Percentiles rank a stretch among this genome's conserved stretches.
These are phyloP conservation scores for Xanthoparmelia taractica DNA, from an alignment of 495 filamentous ascomycete genomes.

Conservation along the genomic window DNA sequence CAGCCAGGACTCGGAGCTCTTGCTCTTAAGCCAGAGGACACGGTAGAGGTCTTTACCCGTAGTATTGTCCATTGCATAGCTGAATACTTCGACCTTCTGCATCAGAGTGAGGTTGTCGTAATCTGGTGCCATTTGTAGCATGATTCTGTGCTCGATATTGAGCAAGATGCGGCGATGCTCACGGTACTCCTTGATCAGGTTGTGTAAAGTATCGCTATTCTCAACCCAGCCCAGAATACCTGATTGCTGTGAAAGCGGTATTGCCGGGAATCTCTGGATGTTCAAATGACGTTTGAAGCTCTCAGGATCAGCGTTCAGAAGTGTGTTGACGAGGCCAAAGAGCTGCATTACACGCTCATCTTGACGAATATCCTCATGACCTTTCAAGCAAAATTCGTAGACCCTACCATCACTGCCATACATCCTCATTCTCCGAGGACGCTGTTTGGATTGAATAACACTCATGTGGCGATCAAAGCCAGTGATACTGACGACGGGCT, in stretches of 20 bases:
- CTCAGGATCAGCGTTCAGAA: slow-evolving; percentile 84
- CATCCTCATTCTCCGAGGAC: slow-evolving; percentile 80
- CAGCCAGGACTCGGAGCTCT: slow-evolving; percentile 95
- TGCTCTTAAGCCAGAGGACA: slow-evolving; percentile 96
- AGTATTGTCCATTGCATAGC: slow-evolving; percentile 97
- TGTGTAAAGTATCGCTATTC: slow-evolving; percentile 93
- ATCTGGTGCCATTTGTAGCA: slow-evolving; percentile 99
- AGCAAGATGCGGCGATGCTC: slow-evolving; percentile 94
- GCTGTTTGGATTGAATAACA: slow-evolving; percentile 95
- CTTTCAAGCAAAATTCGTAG: slow-evolving; percentile 87
- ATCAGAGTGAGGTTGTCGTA: slow-evolving; percentile 97
- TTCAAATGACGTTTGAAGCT: slow-evolving; percentile 94
- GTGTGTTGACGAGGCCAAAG: slow-evolving; percentile 91
- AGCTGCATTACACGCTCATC: slow-evolving; percentile 99
- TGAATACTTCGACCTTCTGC: slow-evolving; percentile 99
- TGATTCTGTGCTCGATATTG: slow-evolving; percentile 98
- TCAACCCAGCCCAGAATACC: slow-evolving; percentile 95
- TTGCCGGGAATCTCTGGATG: slow-evolving; percentile 89
- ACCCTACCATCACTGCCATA: slow-evolving; percentile 77
- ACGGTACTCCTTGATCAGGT: slow-evolving; percentile 92
- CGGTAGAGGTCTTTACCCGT: slow-evolving; percentile 97
- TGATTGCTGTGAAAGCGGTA: slow-evolving; percentile 91
- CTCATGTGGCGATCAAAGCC: slow-evolving; percentile 81
- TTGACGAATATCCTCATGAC: slow-evolving; percentile 96
- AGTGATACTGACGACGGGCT: slow-evolving; percentile 75